phyloP scores from a whole-genome alignment of 345 rosid species.

The Lepidium sativum region DNA sequence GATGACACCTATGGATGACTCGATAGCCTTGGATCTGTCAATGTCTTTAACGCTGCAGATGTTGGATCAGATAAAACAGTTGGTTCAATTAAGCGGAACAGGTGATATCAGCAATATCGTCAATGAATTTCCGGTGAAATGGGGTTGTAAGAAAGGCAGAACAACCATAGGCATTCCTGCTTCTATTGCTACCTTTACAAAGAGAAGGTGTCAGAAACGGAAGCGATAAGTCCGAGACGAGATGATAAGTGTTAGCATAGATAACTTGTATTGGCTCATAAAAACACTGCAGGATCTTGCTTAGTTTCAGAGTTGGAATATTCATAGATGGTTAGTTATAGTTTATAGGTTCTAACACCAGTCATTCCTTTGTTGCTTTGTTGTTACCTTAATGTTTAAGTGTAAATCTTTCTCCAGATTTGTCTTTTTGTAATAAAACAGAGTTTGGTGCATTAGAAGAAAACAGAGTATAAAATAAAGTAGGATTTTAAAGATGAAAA shows the following conservation, averaged over 20 bases:
- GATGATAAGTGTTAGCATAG: slow-evolving; percentile 6
- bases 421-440: background rate
- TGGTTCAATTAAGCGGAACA: slow-evolving; percentile 51
- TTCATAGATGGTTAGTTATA: slow-evolving; percentile 3
- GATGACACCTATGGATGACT: slow-evolving; percentile 73
- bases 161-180: slow-evolving; percentile 73
- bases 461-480: background rate
- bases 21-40: slow-evolving; percentile 57
- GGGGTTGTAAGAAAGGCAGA: slow-evolving; percentile 75
- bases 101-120: slow-evolving; percentile 53
- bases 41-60: slow-evolving; percentile 72
- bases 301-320: slow-evolving; percentile 11
- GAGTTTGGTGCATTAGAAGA: background rate
- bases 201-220: slow-evolving; percentile 18
- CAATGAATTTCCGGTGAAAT: slow-evolving; percentile 53
- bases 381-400: background rate
- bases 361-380: background rate
- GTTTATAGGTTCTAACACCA: background rate
- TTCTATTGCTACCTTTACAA: slow-evolving; percentile 30
- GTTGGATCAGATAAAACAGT: slow-evolving; percentile 70
- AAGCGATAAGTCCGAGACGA: slow-evolving; percentile 21
- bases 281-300: background rate
- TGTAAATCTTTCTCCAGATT: slow-evolving; percentile 10
- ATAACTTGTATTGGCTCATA: background rate
- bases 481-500: background rate